phyloP scores from a whole-genome alignment of 2,329 filamentous ascomycete genomes.

The Decorospora gaudefroyi region DNA sequence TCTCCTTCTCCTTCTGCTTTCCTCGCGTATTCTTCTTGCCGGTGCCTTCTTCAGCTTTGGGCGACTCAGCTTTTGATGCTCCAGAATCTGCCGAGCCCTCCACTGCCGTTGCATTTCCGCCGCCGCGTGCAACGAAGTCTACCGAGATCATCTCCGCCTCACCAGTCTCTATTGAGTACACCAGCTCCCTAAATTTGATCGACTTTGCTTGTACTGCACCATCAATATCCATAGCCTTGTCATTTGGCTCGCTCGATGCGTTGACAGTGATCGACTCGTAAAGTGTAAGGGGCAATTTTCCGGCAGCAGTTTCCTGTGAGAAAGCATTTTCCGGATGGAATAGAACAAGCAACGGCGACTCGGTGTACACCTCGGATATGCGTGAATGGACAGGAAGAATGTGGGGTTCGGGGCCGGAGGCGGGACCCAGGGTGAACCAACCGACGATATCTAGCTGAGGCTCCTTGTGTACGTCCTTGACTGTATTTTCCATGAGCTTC shows the following conservation, averaged over 20 bases:
- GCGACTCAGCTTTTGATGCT: slow-evolving; percentile 14
- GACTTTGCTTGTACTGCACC: slow-evolving; percentile 57
- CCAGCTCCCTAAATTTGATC: slow-evolving; percentile 79
- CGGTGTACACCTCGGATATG: slow-evolving; percentile 74
- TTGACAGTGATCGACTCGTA: slow-evolving; percentile 72
- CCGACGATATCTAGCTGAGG: slow-evolving; percentile 81
- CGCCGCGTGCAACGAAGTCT: slow-evolving; percentile 85
- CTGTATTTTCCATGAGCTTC: slow-evolving; percentile 53
- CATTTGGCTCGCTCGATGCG: slow-evolving; percentile 38
- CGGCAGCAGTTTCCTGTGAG: slow-evolving; percentile 63
- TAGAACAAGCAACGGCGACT: slow-evolving; percentile 83
- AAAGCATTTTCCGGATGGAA: slow-evolving; percentile 72
- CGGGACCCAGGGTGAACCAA: slow-evolving; percentile 82
- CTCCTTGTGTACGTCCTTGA: slow-evolving; percentile 85
- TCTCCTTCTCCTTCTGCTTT: slow-evolving; percentile 47
- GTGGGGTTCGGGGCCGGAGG: slow-evolving; percentile 68
- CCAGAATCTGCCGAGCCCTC: slow-evolving; percentile 39
- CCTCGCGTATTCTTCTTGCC: slow-evolving; percentile 57
- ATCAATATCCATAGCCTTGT: slow-evolving; percentile 63
- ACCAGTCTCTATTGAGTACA: slow-evolving; percentile 87
- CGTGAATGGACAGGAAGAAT: slow-evolving; percentile 77
- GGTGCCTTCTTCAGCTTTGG: slow-evolving; percentile 51
- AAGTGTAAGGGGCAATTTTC: slow-evolving; percentile 84
- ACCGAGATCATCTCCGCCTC: slow-evolving; percentile 98
- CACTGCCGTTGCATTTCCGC: slow-evolving; percentile 73